Evolutionary conservation across 192 early-diverging fungal species (phyloP), one percentile per base, ranked within the genome.

Genomic region (Backusella liffmaniae): DNA sequence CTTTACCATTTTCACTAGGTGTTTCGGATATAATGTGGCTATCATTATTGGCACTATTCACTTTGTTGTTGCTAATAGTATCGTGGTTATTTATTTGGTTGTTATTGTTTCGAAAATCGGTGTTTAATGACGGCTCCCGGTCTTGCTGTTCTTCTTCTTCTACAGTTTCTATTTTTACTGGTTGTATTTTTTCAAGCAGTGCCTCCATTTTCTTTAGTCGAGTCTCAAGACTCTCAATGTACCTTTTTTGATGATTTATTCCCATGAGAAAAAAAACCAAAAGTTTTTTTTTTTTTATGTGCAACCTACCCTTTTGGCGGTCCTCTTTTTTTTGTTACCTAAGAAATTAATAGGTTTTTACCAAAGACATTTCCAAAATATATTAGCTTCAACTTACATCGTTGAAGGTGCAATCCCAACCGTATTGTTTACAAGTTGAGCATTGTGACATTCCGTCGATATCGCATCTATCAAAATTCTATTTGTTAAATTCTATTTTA

Each of bases 401-500:
- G 35, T 80, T 69, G 62, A 80, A 80, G 12, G 79, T 80, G 39
- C 79, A 80, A 59, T 76, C 72, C 79, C 75, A 80, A 41, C 37
- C 76, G 32, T 76, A 77, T 49, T 80, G 79, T 49, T 65, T 59
- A 39, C 79, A 80, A 0, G 79, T 80, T 4, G 75, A 46, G 62
- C 79, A 80, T 49, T 72, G 66, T 5, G 62, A 10, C 9, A 26
- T 35, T 13, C 32, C 56, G 46, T 74, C 35, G 13, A 77, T 72
- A 77, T 77, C 76, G 16, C 79, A 80, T 46, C 79, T 80, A 36
- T 36, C 23, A 56, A 68, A 73, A 29, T 13, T 62, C 4, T 29
- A 23, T 62, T 62, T 29, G 56, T 26, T 13, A 62, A 29, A 10
- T 9, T 29, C 26, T 29, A 29, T 62, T 29, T 29, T 29, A 56